Evolutionary conservation across 345 rosid genomes (phyloP).

Genomic region (Acer saccharum): DNA sequence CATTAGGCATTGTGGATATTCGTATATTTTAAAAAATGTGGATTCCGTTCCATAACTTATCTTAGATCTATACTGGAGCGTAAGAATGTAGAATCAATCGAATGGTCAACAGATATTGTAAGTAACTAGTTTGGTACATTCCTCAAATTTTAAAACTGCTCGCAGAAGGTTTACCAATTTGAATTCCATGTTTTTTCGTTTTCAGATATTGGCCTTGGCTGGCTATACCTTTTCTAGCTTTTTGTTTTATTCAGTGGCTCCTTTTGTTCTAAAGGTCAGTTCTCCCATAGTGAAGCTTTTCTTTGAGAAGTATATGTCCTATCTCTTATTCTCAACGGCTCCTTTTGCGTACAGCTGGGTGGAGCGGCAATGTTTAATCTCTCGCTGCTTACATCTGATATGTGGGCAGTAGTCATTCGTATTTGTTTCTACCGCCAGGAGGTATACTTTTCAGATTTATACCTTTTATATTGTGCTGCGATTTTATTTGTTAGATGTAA

Average conservation of each 20-base stretch:
- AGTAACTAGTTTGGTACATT: slow-evolving; percentile 20
- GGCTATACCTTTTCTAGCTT: slow-evolving; percentile 43
- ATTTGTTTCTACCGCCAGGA: slow-evolving; percentile 49
- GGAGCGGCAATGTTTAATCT: slow-evolving; percentile 65
- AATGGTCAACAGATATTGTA: slow-evolving; percentile 51
- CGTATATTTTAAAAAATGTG: background rate
- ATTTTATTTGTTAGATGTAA: background rate
- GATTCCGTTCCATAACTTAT: slow-evolving; percentile 29
- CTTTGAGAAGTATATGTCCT: background rate
- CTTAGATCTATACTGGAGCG: slow-evolving; percentile 51
- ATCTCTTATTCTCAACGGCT: no score
- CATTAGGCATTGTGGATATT: background rate
- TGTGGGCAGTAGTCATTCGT: slow-evolving; percentile 64
- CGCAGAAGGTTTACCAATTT: background rate
- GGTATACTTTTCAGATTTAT: slow-evolving; percentile 27
- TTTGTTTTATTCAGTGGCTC: slow-evolving; percentile 42
- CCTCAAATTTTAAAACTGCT: background rate
- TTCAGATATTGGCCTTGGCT: slow-evolving; percentile 44
- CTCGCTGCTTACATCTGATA: slow-evolving; percentile 58
- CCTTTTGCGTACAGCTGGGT: slow-evolving; percentile 37
- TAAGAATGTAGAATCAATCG: slow-evolving; percentile 42
- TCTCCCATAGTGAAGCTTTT: background rate
- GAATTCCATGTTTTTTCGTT: background rate
- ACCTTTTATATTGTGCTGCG: background rate
- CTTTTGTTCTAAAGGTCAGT: slow-evolving; percentile 54